These are phyloP conservation scores for Spergularia bocconei DNA, from an alignment of 148 eudicot genomes.

Conservation along the genomic window DNA sequence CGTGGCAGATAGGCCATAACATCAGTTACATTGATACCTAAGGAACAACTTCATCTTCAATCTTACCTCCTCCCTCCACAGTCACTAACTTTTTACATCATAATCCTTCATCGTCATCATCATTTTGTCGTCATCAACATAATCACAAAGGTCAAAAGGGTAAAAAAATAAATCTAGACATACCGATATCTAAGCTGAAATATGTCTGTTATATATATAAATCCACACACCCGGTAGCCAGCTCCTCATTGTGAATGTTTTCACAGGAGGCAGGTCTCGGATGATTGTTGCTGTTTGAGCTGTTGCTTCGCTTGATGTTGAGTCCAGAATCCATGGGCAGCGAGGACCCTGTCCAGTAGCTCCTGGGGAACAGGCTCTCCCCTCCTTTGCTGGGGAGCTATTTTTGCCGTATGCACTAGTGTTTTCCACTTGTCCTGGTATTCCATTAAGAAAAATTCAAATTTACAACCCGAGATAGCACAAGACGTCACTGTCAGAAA, in stretches of 20 bases:
- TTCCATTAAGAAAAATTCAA: not conserved
- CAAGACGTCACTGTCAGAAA: not conserved
- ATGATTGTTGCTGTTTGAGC: conserved; percentile 43
- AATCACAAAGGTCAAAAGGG: conserved; percentile 17
- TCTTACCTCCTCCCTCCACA: conserved; percentile 1
- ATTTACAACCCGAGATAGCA: not conserved
- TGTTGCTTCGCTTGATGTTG: conserved; percentile 78
- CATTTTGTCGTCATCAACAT: conserved; percentile 19
- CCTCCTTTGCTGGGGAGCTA: conserved; percentile 92
- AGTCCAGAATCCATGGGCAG: conserved; percentile 88
- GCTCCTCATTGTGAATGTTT: not conserved
- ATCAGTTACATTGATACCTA: conserved; percentile 23
- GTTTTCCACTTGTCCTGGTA: conserved; percentile 96
- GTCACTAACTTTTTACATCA: conserved; percentile 33
- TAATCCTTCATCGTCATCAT: conserved; percentile 22
- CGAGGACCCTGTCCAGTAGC: conserved; percentile 73
- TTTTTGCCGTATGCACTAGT: conserved; percentile 91
- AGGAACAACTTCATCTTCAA: conserved; percentile 20
- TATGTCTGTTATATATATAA: conserved; percentile 26
- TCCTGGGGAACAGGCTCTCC: conserved; percentile 96
- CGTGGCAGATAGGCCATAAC: conserved; percentile 29
- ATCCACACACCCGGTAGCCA: conserved; percentile 16
- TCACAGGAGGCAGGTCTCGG: conserved; percentile 60
- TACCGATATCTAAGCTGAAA: conserved; percentile 24
- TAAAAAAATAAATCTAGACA: conserved; percentile 27